These are phyloP conservation scores for Corymbia calophylla DNA, from an alignment of 441 rosid genomes.

Conservation along the genomic window DNA sequence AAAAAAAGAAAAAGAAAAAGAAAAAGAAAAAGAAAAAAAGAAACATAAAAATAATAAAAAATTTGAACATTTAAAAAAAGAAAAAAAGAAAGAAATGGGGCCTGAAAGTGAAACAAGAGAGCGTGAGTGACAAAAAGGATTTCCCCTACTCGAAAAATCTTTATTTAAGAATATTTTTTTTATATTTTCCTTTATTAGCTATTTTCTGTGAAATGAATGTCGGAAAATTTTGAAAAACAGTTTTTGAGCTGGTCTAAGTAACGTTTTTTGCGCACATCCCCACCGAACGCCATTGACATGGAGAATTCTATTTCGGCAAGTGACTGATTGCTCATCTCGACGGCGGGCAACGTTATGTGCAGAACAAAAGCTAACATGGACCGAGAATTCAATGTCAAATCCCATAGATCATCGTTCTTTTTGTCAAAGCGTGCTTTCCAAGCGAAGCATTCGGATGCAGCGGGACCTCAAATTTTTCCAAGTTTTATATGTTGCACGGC, in stretches of 20 bases:
- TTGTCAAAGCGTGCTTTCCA: neutral
- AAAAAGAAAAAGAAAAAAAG: too few relatives aligned
- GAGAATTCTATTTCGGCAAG: neutral
- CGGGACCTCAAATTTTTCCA: neutral
- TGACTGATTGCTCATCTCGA: neutral
- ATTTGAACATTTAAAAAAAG: too few relatives aligned
- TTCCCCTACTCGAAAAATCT: too few relatives aligned
- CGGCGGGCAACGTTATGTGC: accelerated
- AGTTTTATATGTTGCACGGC: neutral
- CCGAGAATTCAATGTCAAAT: neutral
- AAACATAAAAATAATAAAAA: too few relatives aligned
- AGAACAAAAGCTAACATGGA: neutral
- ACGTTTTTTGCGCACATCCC: neutral
- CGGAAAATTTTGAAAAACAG: too few relatives aligned
- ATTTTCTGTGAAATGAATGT: too few relatives aligned
- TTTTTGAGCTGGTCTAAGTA: neutral
- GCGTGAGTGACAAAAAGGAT: too few relatives aligned
- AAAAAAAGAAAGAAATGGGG: too few relatives aligned
- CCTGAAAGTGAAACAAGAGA: too few relatives aligned
- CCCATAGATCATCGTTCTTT: neutral
- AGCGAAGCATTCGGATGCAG: neutral
- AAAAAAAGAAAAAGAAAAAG: too few relatives aligned
- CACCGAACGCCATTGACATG: neutral
- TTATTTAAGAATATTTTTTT: too few relatives aligned
- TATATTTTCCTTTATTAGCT: too few relatives aligned